These are phyloP conservation scores for Manihot esculenta DNA, from an alignment of 441 rosid species.

Conservation along the genomic window DNA sequence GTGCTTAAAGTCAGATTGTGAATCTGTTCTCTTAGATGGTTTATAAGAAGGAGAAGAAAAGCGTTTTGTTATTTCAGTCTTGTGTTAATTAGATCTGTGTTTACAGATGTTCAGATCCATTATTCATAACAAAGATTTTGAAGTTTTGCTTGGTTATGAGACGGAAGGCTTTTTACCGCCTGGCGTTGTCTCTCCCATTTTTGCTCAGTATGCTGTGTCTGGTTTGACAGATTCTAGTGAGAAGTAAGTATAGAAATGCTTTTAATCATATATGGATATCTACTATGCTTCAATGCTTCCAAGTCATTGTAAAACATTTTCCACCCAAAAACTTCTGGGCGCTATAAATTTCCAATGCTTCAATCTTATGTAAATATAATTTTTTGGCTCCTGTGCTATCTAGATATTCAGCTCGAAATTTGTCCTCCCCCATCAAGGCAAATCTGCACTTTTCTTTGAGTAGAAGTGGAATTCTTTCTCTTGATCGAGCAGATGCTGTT, in stretches of 20 bases:
- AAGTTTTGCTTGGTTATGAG: slow-evolving; percentile 81
- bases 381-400: slow-evolving; percentile 3
- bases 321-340: neutral
- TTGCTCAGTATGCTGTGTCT: slow-evolving; percentile 85
- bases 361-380: too few species aligned
- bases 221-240: slow-evolving; percentile 74
- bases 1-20: neutral
- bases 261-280: slow-evolving; percentile 6
- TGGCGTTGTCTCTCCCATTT: slow-evolving; percentile 55
- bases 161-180: slow-evolving; percentile 74
- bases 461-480: slow-evolving; percentile 84
- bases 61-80: slow-evolving; percentile 5
- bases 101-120: slow-evolving; percentile 89
- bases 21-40: neutral
- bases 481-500: slow-evolving; percentile 94
- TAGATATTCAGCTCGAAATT: slow-evolving; percentile 86
- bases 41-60: neutral
- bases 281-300: slow-evolving; percentile 20
- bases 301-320: slow-evolving; percentile 11
- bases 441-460: slow-evolving; percentile 91
- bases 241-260: slow-evolving; percentile 56
- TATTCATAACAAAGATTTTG: slow-evolving; percentile 79
- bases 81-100: slow-evolving; percentile 23
- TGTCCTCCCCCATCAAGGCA: slow-evolving; percentile 96
- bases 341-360: neutral